Evolutionary conservation across 345 rosid genomes (phyloP).

Genomic region (Acer campestre): DNA sequence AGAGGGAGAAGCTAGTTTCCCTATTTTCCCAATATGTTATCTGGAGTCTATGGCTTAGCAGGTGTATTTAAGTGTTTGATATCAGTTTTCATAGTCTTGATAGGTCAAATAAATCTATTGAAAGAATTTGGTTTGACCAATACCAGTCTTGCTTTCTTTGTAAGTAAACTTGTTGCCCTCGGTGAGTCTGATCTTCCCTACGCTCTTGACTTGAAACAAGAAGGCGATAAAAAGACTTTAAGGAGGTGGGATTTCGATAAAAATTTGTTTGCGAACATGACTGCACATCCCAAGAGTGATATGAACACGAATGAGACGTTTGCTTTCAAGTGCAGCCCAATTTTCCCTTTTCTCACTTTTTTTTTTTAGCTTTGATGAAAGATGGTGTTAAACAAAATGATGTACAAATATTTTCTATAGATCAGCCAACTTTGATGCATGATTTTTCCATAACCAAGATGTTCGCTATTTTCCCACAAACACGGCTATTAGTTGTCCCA

Average conservation of each 20-base stretch:
- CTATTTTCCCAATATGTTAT: constrained; percentile 20
- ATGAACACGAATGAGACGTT: constrained; percentile 22
- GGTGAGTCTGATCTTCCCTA: constrained; percentile 30
- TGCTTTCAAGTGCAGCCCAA: constrained; percentile 16
- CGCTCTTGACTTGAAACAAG: neutral
- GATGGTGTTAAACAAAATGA: constrained; percentile 20
- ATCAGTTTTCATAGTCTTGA: constrained; percentile 4
- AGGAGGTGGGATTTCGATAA: constrained; percentile 24
- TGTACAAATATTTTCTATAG: constrained; percentile 19
- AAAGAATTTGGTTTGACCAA: constrained; percentile 26
- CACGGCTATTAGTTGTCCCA: constrained; percentile 3
- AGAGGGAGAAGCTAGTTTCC: constrained; percentile 20
- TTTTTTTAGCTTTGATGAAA: constrained; percentile 14
- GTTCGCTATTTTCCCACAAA: constrained; percentile 22
- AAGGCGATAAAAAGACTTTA: constrained; percentile 21
- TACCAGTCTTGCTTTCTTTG: constrained; percentile 21
- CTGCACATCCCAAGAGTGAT: constrained; percentile 29
- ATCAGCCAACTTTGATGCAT: constrained; percentile 16
- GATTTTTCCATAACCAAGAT: constrained; percentile 29
- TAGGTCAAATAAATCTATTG: constrained; percentile 11
- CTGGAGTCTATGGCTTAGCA: constrained; percentile 9
- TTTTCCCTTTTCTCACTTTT: constrained; percentile 20
- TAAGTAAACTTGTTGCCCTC: constrained; percentile 20
- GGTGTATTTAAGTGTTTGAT: neutral
- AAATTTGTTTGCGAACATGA: constrained; percentile 25